Evolutionary conservation across 2,329 filamentous ascomycete species (phyloP), one percentile per base, ranked within the genome.

Genomic region (Stemphylium beticola): DNA sequence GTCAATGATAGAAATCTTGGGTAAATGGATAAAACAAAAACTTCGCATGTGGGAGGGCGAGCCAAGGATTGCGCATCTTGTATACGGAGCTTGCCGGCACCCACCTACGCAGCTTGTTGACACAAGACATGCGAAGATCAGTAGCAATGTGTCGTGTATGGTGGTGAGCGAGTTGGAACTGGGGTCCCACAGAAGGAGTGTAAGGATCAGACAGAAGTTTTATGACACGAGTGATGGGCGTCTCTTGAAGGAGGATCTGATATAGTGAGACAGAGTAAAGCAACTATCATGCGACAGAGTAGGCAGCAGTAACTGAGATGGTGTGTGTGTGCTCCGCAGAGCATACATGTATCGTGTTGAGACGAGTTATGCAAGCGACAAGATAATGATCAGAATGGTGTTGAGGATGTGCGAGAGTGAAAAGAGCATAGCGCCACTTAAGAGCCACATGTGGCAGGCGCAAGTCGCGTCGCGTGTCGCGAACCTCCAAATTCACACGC

Each of bases 11-110:
- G 40, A 50, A 53, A 59, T 59, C 33, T 56, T 48, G 53, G 56
- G n/a, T 59, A 57, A 59, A 59, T 34, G 49, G 53, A 18, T 56
- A 59, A 59, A 55, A 48, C 39, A 52, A 15, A 47, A 15, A 2
- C 31, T 39, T 45, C 42, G 22, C 43, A 42, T 44, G 22, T 41
- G 36, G 36, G 22, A 37, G 42, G 32, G 22, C 39, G 32, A 34
- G 26, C n/a, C 32, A 20, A 31, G 44, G 37, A 18, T 24, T 26
- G 32, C 41, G 32, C 32, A 34, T 32, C 22, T 10, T 18, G 22
- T 31, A 18, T 3, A 24, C 42, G 17, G 14, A 24, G 42, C 42
- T 15, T 22, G 42, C 38, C 38, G 26, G 14, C 31, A 31, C 29
- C 20, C 11, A 38, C 36, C 38, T 38, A 26, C 14, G 32, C 37